Conservation (phyloP, 495 filamentous ascomycete species). For the Pyrenula aspistea region DNA sequence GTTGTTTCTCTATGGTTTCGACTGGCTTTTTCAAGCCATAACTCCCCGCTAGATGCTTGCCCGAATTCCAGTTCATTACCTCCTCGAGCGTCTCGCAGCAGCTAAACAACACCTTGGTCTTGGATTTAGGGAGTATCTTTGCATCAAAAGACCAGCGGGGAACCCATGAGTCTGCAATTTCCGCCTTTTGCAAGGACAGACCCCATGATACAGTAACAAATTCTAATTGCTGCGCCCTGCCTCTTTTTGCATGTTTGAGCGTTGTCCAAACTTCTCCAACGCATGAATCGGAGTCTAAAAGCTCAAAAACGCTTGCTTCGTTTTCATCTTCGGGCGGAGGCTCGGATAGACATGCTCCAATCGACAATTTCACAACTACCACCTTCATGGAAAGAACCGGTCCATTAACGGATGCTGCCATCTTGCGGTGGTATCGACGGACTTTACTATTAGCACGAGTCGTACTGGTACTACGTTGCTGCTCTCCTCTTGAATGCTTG, state of each 20-base stretch:
- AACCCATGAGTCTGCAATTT: not conserved
- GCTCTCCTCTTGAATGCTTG: not conserved
- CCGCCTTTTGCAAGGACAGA: not conserved
- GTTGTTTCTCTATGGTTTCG: not conserved
- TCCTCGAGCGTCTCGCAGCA: not conserved
- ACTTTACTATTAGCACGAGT: not conserved
- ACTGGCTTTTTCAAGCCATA: not conserved
- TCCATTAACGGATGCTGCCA: not conserved
- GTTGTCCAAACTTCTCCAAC: not conserved
- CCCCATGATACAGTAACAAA: not conserved
- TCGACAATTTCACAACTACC: not conserved
- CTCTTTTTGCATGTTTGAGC: not conserved
- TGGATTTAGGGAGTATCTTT: not conserved
- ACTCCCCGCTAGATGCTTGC: not conserved
- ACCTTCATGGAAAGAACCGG: not conserved
- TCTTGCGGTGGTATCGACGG: not conserved
- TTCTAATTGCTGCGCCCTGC: not conserved
- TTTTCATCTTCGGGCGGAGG: not conserved
- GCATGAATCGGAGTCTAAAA: not conserved
- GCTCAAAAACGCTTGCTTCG: not conserved
- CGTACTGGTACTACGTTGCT: not conserved
- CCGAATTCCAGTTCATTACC: not conserved
- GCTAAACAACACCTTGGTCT: not conserved
- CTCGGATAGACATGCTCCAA: not conserved
- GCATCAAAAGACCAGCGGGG: not conserved